Base-by-base conservation (phyloP, 75 land plant genomes). In the Chamaecyparis obtusa region DNA sequence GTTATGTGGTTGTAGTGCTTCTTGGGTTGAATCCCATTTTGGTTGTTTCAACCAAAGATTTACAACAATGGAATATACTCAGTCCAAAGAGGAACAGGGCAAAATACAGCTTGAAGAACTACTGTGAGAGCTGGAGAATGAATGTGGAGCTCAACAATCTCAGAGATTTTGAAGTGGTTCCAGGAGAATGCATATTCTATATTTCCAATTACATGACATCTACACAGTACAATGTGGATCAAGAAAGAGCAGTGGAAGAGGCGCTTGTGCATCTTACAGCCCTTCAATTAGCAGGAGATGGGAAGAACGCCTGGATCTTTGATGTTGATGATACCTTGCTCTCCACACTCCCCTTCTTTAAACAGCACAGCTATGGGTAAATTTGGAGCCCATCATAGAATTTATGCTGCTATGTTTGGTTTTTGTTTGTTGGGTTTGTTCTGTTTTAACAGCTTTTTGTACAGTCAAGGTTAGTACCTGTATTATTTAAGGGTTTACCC, bases 71-170 rank as follows among this genome's bases (percentile, higher is more conserved):
- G 83, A 44, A 27, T 48, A 27, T 80, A 3, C 51, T 80, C 30
- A 80, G 46, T 27, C 11, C 30, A 24, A 74, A 74, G 4, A 44
- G 27, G 49, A 21, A 1, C 39, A 0, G 1, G 15, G 15, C 16
- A 21, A 75, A 51, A 13, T 57, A 46, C 56, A 86, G 84, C 67
- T 56, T 92, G 83, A 89, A 89, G 64, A 89, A 87, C 69, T 93
- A 88, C 76, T 94, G 93, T 85, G 90, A 91, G 87, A 94, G 94
- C 83, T 96, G 95, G 91, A 86, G 93, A 81, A 89, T 95, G 60
- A 95, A 95, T 82, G 94, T 91, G n/a, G 96, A 96, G 90, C 60
- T 95, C 35, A 89, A 96, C 90, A 96, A 96, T 81, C 88, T 94
- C 16, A 85, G 94, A 85, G 93, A 67, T 5, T 96, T 92, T 83